phyloP scores from a whole-genome alignment of 2,329 filamentous ascomycete species.

The Fusarium torreyae region DNA sequence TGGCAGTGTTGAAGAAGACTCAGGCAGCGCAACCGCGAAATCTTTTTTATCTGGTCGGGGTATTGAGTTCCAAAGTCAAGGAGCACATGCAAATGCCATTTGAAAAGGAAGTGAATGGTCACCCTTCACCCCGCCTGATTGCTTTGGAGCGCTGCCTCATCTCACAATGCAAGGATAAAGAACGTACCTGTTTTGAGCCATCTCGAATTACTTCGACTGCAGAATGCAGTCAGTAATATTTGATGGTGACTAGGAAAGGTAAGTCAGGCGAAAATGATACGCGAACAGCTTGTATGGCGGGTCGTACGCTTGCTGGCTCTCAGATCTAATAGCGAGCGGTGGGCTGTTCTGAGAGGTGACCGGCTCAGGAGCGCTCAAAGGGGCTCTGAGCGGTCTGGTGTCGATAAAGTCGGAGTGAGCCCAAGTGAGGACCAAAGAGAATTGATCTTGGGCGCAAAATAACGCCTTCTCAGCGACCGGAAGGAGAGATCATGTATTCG shows the following conservation, averaged over 20 bases:
- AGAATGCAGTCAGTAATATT: conserved; percentile 23
- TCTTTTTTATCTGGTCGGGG: not conserved
- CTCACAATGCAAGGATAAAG: conserved; percentile 11
- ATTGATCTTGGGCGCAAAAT: conserved; percentile 38
- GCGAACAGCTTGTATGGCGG: conserved; percentile 15
- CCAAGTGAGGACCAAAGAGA: conserved; percentile 28
- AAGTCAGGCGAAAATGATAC: conserved; percentile 22
- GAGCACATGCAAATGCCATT: conserved; percentile 5
- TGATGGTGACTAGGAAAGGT: conserved; percentile 19
- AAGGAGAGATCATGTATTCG: conserved; percentile 46
- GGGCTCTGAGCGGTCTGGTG: conserved; percentile 38
- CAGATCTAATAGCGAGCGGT: conserved; percentile 34
- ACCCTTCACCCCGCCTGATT: conserved; percentile 38
- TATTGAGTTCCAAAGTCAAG: conserved; percentile 4
- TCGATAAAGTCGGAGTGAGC: conserved; percentile 16
- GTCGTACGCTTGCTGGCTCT: conserved; percentile 29
- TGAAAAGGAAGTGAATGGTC: not conserved
- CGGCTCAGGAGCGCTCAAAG: conserved; percentile 39
- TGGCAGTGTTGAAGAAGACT: not conserved
- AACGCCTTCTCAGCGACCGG: conserved; percentile 39
- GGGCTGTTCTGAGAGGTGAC: conserved; percentile 28
- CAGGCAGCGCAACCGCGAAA: not conserved
- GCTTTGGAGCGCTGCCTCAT: conserved; percentile 21
- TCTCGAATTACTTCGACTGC: conserved; percentile 43
- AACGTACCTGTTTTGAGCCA: conserved; percentile 56